These are phyloP conservation scores for Fomitopsis palustris DNA, from an alignment of 1,284 basidiomycete genomes.

Conservation along the genomic window DNA sequence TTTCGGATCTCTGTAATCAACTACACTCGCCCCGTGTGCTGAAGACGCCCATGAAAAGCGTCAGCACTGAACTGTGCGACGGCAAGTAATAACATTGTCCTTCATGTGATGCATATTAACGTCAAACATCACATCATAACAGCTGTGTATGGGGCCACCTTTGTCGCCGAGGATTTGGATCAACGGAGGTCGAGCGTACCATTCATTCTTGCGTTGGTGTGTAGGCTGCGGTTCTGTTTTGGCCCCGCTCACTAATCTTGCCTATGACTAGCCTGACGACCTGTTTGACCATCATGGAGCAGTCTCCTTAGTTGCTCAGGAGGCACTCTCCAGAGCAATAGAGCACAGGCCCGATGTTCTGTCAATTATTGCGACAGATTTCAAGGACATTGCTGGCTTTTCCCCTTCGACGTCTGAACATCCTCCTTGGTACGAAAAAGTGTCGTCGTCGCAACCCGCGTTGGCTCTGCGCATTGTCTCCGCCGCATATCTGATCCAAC, in stretches of 20 bases:
- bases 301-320: background rate
- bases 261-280: background rate
- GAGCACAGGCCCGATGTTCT: background rate
- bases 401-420: no score
- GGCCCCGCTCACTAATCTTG: background rate
- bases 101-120: background rate
- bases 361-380: background rate
- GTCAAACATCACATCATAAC: background rate
- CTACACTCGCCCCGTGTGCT: background rate
- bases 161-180: background rate
- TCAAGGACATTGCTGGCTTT: background rate
- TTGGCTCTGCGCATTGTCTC: background rate
- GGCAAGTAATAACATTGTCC: background rate
- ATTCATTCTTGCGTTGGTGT: background rate
- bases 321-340: background rate
- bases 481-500: background rate
- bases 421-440: background rate
- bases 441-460: background rate
- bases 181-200: background rate
- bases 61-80: background rate
- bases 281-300: background rate
- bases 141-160: background rate
- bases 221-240: no score
- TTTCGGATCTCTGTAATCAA: background rate
- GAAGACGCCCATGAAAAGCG: background rate